Evolutionary conservation across 2,329 filamentous ascomycete species (phyloP), one percentile per base, ranked within the genome.

Genomic region (Botrytis deweyae): DNA sequence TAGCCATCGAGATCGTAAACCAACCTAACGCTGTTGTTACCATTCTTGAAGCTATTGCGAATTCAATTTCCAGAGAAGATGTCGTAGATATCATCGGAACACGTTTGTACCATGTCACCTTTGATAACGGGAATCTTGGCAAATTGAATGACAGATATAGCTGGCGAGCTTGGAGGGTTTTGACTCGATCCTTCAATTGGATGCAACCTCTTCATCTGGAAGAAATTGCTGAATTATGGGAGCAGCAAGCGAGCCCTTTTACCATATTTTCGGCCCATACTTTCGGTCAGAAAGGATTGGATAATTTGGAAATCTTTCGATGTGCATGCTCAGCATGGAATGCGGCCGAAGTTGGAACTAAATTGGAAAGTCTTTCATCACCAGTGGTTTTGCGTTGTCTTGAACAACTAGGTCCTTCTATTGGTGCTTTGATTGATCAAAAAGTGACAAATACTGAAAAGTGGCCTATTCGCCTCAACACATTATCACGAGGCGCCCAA

Each of bases 41-140:
- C 25, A 79, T 84, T 40, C 78, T 84, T 25, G 82, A 84, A 68
- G 83, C 82, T 29, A 80, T 85, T 66, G 80, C 81, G 62, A 78
- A 79, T 8, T 82, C 83, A n/a, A 77, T 84, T 18, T 78, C 75
- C 14, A 77, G 80, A 62, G 81, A 83, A 65, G 80, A 80, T 8
- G 79, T 79, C 58, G 80, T 82, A 20, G 78, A 80, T 69, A 75
- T 73, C 14, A 75, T 82, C 59, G 79, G 80, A 16, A 75, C 81
- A n/a, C 80, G 79, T 49, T 77, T 82, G n/a, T 81, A 81, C 58
- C 77, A 80, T 38, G 77, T 81, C n/a, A 78, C 81, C 38, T 81
- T 81, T 55, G 72, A 80, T 20, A 70, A 73, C 72, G 77, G n/a
- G 59, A 65, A 38, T 64, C 38, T 77, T 74, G 71, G 77, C 3